These are phyloP conservation scores for Volvox carteri DNA, from an alignment of 163 green algal genomes.

Conservation along the genomic window DNA sequence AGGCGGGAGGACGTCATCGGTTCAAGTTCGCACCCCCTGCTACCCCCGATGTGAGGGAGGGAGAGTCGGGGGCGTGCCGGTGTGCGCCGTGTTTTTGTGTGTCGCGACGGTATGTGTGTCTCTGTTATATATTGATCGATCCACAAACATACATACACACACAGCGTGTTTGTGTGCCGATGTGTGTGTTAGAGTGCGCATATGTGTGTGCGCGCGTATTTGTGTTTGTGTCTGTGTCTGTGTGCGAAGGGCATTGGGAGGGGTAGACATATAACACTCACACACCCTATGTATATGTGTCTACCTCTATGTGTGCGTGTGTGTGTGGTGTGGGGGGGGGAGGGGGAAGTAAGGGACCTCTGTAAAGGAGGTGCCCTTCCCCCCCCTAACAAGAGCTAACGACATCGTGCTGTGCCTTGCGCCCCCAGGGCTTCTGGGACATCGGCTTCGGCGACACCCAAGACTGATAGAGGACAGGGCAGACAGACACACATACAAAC, in stretches of 20 bases:
- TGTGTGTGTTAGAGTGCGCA: neutral
- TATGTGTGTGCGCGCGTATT: neutral
- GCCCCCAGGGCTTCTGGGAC: constrained; percentile 47
- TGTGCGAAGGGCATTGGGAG: neutral
- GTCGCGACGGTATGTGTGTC: neutral
- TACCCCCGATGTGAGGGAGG: constrained; percentile 28
- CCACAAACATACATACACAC: neutral
- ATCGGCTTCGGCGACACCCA: constrained; percentile 46
- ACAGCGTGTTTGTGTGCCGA: neutral
- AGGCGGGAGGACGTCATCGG: constrained; percentile 42
- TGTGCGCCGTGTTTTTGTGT: too few relatives aligned
- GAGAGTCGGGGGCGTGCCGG: neutral
- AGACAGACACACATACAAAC: too few relatives aligned
- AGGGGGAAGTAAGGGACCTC: too few relatives aligned
- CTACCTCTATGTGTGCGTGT: too few relatives aligned
- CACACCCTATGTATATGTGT: neutral
- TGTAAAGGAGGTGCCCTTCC: neutral
- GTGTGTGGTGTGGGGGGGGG: too few relatives aligned
- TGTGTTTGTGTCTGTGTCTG: neutral
- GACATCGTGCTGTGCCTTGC: too few relatives aligned
- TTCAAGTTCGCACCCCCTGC: constrained; percentile 44
- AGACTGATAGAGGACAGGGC: neutral
- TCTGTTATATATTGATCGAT: neutral
- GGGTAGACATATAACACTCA: neutral
- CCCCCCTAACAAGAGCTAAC: neutral